These are phyloP conservation scores for Lactuca saligna DNA, from an alignment of 129 eudicot species.

Conservation along the genomic window DNA sequence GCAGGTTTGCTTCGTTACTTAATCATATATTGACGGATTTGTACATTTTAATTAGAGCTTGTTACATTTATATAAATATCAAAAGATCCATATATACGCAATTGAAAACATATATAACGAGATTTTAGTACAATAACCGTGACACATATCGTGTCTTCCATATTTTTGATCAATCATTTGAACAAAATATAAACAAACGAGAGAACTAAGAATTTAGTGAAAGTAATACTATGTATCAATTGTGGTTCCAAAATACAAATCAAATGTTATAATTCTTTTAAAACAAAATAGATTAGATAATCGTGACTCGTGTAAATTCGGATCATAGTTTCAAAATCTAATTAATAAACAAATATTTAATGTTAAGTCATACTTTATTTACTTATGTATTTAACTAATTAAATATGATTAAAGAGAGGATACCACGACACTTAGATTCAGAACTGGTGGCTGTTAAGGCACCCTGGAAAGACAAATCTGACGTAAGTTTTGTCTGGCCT, in stretches of 20 bases:
- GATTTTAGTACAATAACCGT: not conserved
- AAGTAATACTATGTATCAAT: not conserved
- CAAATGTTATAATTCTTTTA: not conserved
- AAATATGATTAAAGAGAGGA: not conserved
- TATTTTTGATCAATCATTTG: too few relatives aligned
- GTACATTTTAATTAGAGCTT: not conserved
- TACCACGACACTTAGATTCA: slow-evolving; percentile 27
- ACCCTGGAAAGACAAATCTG: slow-evolving; percentile 23
- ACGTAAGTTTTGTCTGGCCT: slow-evolving; percentile 33
- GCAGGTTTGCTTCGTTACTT: slow-evolving; percentile 37
- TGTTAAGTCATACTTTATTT: slow-evolving; percentile 21
- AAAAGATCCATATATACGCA: not conserved
- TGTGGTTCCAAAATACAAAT: not conserved
- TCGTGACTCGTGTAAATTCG: not conserved
- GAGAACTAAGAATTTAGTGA: too few relatives aligned
- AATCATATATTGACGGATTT: not conserved
- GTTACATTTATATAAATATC: not conserved
- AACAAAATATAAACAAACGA: too few relatives aligned
- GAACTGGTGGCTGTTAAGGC: slow-evolving; percentile 30
- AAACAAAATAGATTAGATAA: not conserved
- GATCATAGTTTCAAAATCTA: not conserved
- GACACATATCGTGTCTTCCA: too few relatives aligned
- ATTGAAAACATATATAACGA: not conserved
- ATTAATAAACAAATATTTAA: not conserved
- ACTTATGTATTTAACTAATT: not conserved